phyloP scores from a whole-genome alignment of 768 basidiomycete species.

The Mrakia frigida region DNA sequence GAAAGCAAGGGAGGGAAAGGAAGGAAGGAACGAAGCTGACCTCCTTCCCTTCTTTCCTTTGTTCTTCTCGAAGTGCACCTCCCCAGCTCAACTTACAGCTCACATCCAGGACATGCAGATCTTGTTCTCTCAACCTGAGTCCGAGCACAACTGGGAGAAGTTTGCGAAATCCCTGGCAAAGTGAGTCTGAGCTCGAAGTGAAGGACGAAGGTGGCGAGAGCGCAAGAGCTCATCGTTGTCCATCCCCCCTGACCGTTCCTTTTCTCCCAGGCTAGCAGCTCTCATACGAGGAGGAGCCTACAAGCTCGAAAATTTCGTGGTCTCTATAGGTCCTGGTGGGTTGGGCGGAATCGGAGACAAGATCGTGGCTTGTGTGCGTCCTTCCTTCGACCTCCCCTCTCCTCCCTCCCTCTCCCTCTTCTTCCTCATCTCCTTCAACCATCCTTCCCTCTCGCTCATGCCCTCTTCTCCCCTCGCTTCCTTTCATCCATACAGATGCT shows the following conservation, averaged over 20 bases:
- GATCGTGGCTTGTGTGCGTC: conserved; percentile 52
- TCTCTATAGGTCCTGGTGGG: conserved; percentile 6
- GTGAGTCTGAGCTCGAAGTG: neutral
- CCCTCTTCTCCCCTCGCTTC: neutral
- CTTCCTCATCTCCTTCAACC: neutral
- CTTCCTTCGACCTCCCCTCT: conserved; percentile 54
- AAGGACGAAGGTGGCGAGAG: neutral
- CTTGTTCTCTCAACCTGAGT: conserved; percentile 48
- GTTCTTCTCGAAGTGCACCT: conserved; percentile 34
- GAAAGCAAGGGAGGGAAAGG: neutral
- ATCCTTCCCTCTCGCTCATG: neutral
- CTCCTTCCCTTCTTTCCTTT: neutral
- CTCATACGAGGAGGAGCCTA: conserved; percentile 55
- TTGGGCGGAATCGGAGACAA: conserved; percentile 33
- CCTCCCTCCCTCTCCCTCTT: conserved; percentile 47
- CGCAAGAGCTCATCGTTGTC: neutral
- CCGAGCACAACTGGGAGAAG: conserved; percentile 74
- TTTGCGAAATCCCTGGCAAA: conserved; percentile 49
- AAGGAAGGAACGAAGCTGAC: conserved; percentile 1
- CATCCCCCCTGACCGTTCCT: neutral
- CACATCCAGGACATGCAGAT: conserved; percentile 35
- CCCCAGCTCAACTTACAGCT: conserved; percentile 29
- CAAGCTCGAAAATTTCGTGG: conserved; percentile 47
- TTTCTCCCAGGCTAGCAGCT: conserved; percentile 45
- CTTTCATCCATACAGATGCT: conserved; percentile 3